Evolutionary conservation across 2,329 filamentous ascomycete species (phyloP), one percentile per base, ranked within the genome.

Genomic region (Boeremia exigua): DNA sequence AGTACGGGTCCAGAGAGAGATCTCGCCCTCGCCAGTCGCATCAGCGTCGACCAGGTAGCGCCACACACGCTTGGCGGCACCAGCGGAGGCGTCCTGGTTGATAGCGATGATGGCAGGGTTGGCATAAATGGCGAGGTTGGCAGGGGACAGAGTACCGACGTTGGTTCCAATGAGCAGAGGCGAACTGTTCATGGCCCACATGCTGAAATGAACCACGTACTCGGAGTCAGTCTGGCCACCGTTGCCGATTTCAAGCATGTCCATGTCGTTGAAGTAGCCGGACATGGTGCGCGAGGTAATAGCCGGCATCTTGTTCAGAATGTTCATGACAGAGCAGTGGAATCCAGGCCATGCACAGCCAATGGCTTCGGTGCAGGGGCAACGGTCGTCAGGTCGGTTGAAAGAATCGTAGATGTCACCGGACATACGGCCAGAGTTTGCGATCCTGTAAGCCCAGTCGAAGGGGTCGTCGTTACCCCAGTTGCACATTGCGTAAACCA

Each of bases 41-140:
- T 80, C 77, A 4, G 69, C 69, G 44, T 78, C 75, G 10, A 79
- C 74, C 34, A 74, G 67, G 61, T 79, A 77, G 47, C 78, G 75
- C 77, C 80, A 82, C 32, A 76, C 73, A 9, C 81, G 75, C 17
- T 74, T 65, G 3, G 78, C 80, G 7, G 75, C 74, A 27, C 63
- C 72, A 4, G 78, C 77, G 12, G 69, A 65, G 0, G 79, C 74
- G 56, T 83, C 80, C 57, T 83, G 80, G 54, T 75, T 80, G 53
- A 83, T 69, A n/a, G 80, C 80, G 34, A 83, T 71, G 56, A 82
- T 75, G 33, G 80, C 80, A 0, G 80, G 78, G 60, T 82, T 81
- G 44, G 75, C 76, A 60, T 77, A 71, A 60, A 82, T 81, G 54
- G 77, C 76, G 33, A 80, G 75, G 34, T 77, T 76, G n/a, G 71